Percentiles rank a stretch among this genome's conserved stretches.
Conservation (phyloP, 331 rosid genomes). For the Spiraea crenata region DNA sequence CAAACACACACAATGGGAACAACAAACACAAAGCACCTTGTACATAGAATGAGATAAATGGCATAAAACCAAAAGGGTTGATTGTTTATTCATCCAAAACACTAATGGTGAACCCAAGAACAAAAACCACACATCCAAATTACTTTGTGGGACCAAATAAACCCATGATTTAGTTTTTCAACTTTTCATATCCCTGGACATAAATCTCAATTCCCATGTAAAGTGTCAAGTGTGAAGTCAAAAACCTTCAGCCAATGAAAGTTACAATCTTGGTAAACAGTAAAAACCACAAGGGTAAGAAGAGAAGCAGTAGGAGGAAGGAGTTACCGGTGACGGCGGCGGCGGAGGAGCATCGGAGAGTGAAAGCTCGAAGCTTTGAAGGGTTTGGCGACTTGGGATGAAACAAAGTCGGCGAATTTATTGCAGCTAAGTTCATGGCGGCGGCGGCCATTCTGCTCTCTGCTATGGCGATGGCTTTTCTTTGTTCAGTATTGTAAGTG, state of each 20-base stretch:
- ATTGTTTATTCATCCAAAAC: not conserved
- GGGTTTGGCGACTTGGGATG: conserved; percentile 6
- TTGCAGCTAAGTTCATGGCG: conserved; percentile 9
- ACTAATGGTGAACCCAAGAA: not conserved
- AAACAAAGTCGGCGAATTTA: conserved; percentile 5
- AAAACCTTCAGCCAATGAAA: too few species aligned
- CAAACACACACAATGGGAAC: not conserved
- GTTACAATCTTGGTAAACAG: not conserved
- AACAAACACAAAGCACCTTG: too few species aligned
- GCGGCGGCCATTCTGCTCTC: conserved; percentile 2
- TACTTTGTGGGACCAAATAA: not conserved
- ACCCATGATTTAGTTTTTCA: not conserved
- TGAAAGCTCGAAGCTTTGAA: conserved; percentile 33
- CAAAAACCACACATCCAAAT: not conserved
- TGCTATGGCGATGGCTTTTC: conserved; percentile 2
- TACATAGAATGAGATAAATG: not conserved
- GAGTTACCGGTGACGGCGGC: conserved; percentile 15
- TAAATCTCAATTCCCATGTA: not conserved
- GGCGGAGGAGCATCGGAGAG: conserved; percentile 57
- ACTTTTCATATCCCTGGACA: not conserved
- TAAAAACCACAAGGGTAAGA: not conserved
- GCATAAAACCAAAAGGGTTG: not conserved
- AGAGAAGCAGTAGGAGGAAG: not conserved
- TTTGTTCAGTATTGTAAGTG: too few species aligned
- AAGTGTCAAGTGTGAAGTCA: too few species aligned